Evolutionary conservation across 2,329 filamentous ascomycete species (phyloP).

Genomic region (Aspergillus puulaauensis): DNA sequence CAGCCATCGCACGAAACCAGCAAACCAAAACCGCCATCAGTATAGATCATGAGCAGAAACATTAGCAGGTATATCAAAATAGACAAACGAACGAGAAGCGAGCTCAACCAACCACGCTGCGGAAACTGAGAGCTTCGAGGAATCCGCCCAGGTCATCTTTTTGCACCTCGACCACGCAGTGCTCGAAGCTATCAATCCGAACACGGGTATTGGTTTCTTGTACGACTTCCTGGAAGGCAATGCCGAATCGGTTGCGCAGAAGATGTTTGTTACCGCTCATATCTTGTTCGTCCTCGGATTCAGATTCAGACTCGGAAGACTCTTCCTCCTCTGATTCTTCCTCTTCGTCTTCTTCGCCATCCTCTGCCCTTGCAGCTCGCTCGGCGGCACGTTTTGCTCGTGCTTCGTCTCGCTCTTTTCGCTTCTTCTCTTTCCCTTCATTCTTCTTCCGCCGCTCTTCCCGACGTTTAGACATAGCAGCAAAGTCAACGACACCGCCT

Average conservation of each 20-base stretch:
- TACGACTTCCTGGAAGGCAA: conserved; percentile 92
- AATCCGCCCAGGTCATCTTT: conserved; percentile 93
- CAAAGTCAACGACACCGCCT: conserved; percentile 67
- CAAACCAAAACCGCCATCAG: conserved; percentile 14
- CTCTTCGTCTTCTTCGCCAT: conserved; percentile 61
- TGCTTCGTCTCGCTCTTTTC: conserved; percentile 64
- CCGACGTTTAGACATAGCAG: conserved; percentile 67
- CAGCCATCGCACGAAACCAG: conserved; percentile 10
- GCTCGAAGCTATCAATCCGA: conserved; percentile 93
- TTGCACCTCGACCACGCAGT: conserved; percentile 95
- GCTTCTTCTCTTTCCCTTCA: conserved; percentile 62
- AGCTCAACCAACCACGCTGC: conserved; percentile 68
- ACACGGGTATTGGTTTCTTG: conserved; percentile 86
- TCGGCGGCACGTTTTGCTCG: conserved; percentile 57
- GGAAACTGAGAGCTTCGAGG: conserved; percentile 86
- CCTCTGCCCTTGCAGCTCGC: conserved; percentile 50
- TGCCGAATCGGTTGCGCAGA: conserved; percentile 86
- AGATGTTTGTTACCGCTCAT: conserved; percentile 61
- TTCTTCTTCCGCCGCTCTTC: conserved; percentile 62
- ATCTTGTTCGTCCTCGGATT: conserved; percentile 57
- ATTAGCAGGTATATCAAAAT: conserved; percentile 9
- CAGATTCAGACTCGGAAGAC: conserved; percentile 48
- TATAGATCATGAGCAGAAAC: conserved; percentile 11
- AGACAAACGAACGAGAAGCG: not conserved
- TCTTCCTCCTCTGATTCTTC: conserved; percentile 59